Conservation (phyloP, 78 protist species). For the Tieghemostelium lacteum region DNA sequence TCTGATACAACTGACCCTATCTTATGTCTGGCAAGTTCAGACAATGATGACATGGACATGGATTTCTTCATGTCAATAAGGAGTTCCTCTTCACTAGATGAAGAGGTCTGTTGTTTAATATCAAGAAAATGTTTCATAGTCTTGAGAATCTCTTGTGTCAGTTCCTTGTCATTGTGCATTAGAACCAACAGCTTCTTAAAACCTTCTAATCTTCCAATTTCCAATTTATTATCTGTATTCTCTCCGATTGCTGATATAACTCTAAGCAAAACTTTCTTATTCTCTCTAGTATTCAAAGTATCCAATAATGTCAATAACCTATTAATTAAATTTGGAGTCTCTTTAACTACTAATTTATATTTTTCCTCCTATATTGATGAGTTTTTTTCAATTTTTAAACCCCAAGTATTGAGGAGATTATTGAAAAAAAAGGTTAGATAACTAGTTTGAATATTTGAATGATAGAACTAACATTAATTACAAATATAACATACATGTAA, state of each 20-base stretch:
- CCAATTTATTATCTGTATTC: conserved; percentile 64
- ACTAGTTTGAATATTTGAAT: not conserved
- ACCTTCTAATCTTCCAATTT: conserved; percentile 73
- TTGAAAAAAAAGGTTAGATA: not conserved
- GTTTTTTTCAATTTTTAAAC: not conserved
- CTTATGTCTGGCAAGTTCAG: conserved; percentile 77
- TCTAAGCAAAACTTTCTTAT: conserved; percentile 54
- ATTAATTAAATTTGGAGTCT: conserved; percentile 56
- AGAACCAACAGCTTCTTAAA: conserved; percentile 50
- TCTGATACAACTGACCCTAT: conserved; percentile 65
- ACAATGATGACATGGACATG: conserved; percentile 63
- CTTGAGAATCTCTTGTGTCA: conserved; percentile 55
- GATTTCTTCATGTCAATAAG: conserved; percentile 56
- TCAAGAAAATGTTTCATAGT: conserved; percentile 69
- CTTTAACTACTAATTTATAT: conserved; percentile 70
- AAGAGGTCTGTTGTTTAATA: conserved; percentile 13
- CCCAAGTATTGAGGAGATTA: not conserved
- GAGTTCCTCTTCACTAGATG: conserved; percentile 23
- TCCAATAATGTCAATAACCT: conserved; percentile 59
- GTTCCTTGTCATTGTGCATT: conserved; percentile 66
- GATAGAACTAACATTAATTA: not conserved
- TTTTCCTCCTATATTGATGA: conserved; percentile 49
- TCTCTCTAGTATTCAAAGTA: conserved; percentile 54
- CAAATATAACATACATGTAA: conserved; percentile 39
- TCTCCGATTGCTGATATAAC: conserved; percentile 72